These are phyloP conservation scores for Periglandula ipomoeae DNA, from an alignment of 2,329 filamentous ascomycete genomes.

Conservation along the genomic window DNA sequence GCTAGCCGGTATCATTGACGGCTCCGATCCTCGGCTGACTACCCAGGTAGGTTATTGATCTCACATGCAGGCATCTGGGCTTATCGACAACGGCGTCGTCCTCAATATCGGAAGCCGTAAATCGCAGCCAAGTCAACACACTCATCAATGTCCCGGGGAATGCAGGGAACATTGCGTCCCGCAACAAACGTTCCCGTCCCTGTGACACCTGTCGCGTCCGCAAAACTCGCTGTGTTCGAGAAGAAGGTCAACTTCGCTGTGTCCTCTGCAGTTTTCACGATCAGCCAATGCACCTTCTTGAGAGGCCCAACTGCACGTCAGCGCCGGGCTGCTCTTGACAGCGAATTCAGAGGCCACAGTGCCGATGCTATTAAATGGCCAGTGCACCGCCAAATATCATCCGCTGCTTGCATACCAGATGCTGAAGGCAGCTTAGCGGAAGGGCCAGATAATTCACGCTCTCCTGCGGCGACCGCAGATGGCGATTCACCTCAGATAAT, in stretches of 20 bases:
- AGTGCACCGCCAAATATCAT: not conserved
- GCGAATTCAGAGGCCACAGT: slow-evolving; percentile 9
- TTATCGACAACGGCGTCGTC: not conserved
- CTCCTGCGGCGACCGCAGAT: not conserved
- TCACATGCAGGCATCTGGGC: not conserved
- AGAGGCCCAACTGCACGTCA: slow-evolving; percentile 25
- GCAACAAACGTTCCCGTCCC: slow-evolving; percentile 28
- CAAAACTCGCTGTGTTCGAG: slow-evolving; percentile 57
- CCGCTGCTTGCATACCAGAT: not conserved
- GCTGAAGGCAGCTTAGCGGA: not conserved
- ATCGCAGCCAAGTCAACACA: not conserved
- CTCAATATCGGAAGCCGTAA: slow-evolving; percentile 6
- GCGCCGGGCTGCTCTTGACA: slow-evolving; percentile 14
- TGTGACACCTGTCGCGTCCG: slow-evolving; percentile 57
- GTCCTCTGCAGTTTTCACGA: slow-evolving; percentile 58
- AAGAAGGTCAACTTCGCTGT: slow-evolving; percentile 49
- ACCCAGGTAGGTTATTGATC: too few species aligned
- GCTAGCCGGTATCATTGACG: not conserved
- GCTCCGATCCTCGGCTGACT: not conserved
- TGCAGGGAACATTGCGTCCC: not conserved
- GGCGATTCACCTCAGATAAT: not conserved
- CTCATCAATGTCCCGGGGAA: not conserved
- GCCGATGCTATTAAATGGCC: slow-evolving; percentile 5
- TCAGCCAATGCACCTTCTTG: slow-evolving; percentile 57
- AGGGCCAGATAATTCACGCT: not conserved